phyloP scores from a whole-genome alignment of 441 rosid species.

The Raphanus hybrid region DNA sequence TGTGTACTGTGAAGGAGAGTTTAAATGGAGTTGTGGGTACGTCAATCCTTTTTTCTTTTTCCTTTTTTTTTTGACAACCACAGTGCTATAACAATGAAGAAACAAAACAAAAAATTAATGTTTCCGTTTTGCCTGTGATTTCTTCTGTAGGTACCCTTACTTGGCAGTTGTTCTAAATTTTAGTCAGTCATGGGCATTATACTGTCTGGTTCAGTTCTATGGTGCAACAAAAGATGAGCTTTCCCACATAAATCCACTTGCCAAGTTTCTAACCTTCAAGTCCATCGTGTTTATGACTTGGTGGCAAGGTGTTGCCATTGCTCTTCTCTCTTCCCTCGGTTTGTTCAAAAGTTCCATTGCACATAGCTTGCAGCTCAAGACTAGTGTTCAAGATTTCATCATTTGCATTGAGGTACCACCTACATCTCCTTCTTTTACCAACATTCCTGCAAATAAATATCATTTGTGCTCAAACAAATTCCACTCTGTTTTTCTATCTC shows the following conservation, averaged over 20 bases:
- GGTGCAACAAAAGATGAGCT: slow-evolving; percentile 88
- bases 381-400: slow-evolving; percentile 96
- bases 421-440: not conserved
- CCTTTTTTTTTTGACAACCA: slow-evolving; percentile 28
- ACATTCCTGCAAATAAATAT: not conserved
- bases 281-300: slow-evolving; percentile 98
- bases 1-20: slow-evolving; percentile 98
- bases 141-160: slow-evolving; percentile 79
- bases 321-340: slow-evolving; percentile 82
- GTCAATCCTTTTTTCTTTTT: slow-evolving; percentile 32
- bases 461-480: slow-evolving; percentile 11
- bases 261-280: slow-evolving; percentile 92
- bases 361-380: slow-evolving; percentile 83
- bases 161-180: slow-evolving; percentile 95
- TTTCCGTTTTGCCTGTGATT: too few species aligned
- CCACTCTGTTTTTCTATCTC: not conserved
- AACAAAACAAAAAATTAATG: not conserved
- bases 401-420: slow-evolving; percentile 86
- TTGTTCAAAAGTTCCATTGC: slow-evolving; percentile 86
- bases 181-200: slow-evolving; percentile 99
- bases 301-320: slow-evolving; percentile 99
- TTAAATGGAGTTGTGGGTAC: slow-evolving; percentile 91
- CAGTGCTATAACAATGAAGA: slow-evolving; percentile 3
- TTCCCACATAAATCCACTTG: slow-evolving; percentile 90
- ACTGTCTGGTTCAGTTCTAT: slow-evolving; percentile 96